Evolutionary conservation across 2,329 filamentous ascomycete species (phyloP).

Genomic region (Catunica adiposa): DNA sequence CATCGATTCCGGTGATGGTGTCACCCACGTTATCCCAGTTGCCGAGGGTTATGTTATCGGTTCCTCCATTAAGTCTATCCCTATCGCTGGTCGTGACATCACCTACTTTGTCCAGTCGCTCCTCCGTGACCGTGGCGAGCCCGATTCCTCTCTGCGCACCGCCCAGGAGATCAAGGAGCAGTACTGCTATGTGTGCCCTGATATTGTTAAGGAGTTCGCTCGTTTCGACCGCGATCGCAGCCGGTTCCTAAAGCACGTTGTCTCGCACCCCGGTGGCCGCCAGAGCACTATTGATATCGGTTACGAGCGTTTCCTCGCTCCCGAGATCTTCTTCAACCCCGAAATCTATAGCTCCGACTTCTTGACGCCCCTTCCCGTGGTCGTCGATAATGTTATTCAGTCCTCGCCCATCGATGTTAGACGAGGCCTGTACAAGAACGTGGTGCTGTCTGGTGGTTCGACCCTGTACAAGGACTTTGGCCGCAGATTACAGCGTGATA

Average conservation of each 20-base stretch:
- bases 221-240: constrained; percentile 87
- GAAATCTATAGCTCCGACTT: constrained; percentile 99
- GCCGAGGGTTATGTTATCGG: constrained; percentile 98
- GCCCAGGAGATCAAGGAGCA: constrained; percentile 98
- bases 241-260: constrained; percentile 78
- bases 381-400: constrained; percentile 94
- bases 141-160: constrained; percentile 91
- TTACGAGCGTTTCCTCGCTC: constrained; percentile 93
- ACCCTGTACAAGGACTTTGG: constrained; percentile 99
- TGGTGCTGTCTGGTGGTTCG: constrained; percentile 90
- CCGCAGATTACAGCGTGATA: constrained; percentile 86
- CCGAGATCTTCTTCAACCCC: constrained; percentile 99
- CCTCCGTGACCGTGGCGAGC: constrained; percentile 86
- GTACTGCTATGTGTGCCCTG: constrained; percentile 94
- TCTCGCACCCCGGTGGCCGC: constrained; percentile 71
- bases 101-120: constrained; percentile 98
- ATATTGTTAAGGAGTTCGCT: constrained; percentile 96
- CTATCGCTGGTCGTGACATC: constrained; percentile 92
- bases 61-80: constrained; percentile 97
- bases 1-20: constrained; percentile 96
- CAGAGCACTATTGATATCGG: constrained; percentile 80
- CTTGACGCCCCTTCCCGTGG: constrained; percentile 79
- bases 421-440: constrained; percentile 97
- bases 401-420: constrained; percentile 95
- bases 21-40: constrained; percentile 96